These are phyloP conservation scores for Lactarius evosmus DNA, from an alignment of 768 basidiomycete species.

Conservation along the genomic window DNA sequence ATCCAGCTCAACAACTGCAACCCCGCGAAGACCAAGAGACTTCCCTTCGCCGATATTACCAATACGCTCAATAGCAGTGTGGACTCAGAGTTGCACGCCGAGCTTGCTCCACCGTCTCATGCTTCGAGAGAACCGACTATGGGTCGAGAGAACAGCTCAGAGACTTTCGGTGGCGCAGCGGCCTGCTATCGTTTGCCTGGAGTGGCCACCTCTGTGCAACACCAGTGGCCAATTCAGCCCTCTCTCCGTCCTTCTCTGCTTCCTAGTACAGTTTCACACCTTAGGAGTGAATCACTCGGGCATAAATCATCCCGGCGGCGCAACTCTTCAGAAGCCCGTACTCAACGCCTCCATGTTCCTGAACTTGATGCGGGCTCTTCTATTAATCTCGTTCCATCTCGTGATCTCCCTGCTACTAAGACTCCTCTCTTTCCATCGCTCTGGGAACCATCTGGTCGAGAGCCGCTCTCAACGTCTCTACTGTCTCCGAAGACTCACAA, in stretches of 20 bases:
- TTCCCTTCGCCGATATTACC: conserved; percentile 26
- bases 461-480: conserved; percentile 21
- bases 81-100: not conserved
- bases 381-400: not conserved
- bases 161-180: not conserved
- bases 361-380: not conserved
- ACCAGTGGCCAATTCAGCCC: not conserved
- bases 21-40: conserved; percentile 3
- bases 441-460: not conserved
- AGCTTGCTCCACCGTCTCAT: conserved; percentile 3
- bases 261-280: not conserved
- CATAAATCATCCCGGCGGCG: conserved; percentile 7
- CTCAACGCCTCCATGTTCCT: not conserved
- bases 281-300: not conserved
- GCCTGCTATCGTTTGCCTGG: not conserved
- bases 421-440: not conserved
- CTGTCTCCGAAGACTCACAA: conserved; percentile 46
- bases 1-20: not conserved
- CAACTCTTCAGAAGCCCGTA: not conserved
- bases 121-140: not conserved
- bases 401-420: not conserved
- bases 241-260: not conserved
- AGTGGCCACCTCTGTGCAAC: not conserved
- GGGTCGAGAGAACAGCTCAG: not conserved
- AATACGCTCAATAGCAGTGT: conserved; percentile 1